Conservation (phyloP, 2,329 filamentous ascomycete genomes). For the Chaetomium globosum region DNA sequence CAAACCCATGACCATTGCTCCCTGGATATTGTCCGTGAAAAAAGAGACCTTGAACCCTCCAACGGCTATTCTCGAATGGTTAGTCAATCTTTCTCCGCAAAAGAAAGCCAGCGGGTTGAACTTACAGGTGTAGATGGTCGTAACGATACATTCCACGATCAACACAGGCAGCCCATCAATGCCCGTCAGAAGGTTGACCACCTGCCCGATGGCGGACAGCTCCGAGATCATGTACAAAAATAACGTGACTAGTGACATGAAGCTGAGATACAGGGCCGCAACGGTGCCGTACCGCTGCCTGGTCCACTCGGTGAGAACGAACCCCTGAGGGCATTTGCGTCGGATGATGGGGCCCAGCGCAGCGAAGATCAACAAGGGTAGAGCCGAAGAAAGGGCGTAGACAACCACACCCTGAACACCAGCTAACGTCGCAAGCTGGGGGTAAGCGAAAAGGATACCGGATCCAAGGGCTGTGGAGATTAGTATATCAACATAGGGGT, state of each 20-base stretch:
- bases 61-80: slow-evolving; percentile 54
- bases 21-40: slow-evolving; percentile 80
- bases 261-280: slow-evolving; percentile 72
- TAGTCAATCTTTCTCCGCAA: neutral
- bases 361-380: slow-evolving; percentile 75
- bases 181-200: slow-evolving; percentile 72
- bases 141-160: slow-evolving; percentile 76
- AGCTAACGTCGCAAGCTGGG: slow-evolving; percentile 75
- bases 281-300: slow-evolving; percentile 73
- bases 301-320: slow-evolving; percentile 83
- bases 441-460: slow-evolving; percentile 80
- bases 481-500: slow-evolving; percentile 43
- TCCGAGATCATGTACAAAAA: slow-evolving; percentile 88
- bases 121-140: slow-evolving; percentile 80
- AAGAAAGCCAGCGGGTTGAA: slow-evolving; percentile 11
- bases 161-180: slow-evolving; percentile 73
- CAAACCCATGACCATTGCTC: slow-evolving; percentile 73
- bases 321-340: slow-evolving; percentile 77
- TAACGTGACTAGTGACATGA: slow-evolving; percentile 76
- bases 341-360: slow-evolving; percentile 75
- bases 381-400: slow-evolving; percentile 71
- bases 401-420: slow-evolving; percentile 78
- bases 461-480: slow-evolving; percentile 73
- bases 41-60: slow-evolving; percentile 85
- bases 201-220: slow-evolving; percentile 78